A percentile compares a stretch with the other conserved stretches of the same genome.
phyloP scores from a whole-genome alignment of 2,329 filamentous ascomycete genomes.

The Tetracladium maxilliforme region DNA sequence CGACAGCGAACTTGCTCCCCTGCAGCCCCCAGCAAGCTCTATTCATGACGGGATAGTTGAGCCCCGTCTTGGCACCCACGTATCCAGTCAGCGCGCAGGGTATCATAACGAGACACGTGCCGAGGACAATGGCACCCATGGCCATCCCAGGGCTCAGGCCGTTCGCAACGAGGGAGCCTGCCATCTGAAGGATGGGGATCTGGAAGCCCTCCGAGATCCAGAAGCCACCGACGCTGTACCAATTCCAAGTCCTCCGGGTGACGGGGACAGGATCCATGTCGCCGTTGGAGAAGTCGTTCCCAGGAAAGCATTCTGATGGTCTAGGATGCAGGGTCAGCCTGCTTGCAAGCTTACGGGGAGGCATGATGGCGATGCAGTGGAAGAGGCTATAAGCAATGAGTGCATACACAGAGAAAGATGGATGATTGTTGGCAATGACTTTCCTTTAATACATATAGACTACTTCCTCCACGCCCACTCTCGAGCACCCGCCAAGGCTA shows the following conservation, averaged over 20 bases:
- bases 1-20: conserved; percentile 19
- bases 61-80: conserved; percentile 25
- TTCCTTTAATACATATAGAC: no score
- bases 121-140: conserved; percentile 30
- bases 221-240: conserved; percentile 7
- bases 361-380: no score
- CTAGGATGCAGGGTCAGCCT: no score
- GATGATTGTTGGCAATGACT: no score
- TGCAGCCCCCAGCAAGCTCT: conserved; percentile 27
- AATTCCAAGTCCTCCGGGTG: conserved; percentile 7
- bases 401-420: no score
- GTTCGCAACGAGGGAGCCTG: conserved; percentile 9
- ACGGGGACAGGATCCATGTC: conserved; percentile 9
- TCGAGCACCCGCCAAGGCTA: no score
- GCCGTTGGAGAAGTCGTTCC: no score
- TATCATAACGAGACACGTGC: conserved; percentile 41
- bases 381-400: no score
- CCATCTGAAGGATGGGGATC: conserved; percentile 12
- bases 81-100: conserved; percentile 27
- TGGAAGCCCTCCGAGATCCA: conserved; percentile 13
- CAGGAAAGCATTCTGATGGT: no score
- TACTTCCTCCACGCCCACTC: no score
- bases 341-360: no score
- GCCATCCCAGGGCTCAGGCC: conserved; percentile 10
- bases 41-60: conserved; percentile 28